Conservation (phyloP, 495 filamentous ascomycete genomes). For the Neurospora sp. region DNA sequence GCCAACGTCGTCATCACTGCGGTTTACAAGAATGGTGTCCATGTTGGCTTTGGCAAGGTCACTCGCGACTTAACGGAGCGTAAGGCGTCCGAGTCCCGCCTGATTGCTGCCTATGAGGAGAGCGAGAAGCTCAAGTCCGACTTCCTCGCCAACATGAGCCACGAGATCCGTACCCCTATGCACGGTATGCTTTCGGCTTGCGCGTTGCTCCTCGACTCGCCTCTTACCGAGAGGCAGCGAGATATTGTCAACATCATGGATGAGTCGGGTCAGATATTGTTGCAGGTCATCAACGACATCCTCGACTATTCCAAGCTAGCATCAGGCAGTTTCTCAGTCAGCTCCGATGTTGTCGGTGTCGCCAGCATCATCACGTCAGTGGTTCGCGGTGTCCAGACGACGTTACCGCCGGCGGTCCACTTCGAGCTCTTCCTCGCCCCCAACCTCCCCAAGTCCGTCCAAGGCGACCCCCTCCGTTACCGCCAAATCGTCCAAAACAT, state of each 20-base stretch:
- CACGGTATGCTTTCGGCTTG: conserved; percentile 43
- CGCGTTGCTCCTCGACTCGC: conserved; percentile 33
- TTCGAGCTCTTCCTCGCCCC: conserved; percentile 30
- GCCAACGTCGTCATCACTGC: conserved; percentile 58
- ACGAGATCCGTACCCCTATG: conserved; percentile 45
- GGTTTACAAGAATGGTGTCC: conserved; percentile 44
- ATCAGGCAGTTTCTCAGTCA: conserved; percentile 36
- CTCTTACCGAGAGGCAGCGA: conserved; percentile 27
- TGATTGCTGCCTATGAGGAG: conserved; percentile 56
- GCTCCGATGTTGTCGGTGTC: conserved; percentile 32
- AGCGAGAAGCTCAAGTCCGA: conserved; percentile 54
- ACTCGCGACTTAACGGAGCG: conserved; percentile 55
- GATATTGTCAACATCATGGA: conserved; percentile 39
- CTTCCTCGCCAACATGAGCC: conserved; percentile 54
- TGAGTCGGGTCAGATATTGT: conserved; percentile 36
- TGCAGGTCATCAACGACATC: conserved; percentile 43
- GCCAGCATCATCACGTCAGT: conserved; percentile 42
- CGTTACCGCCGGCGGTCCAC: conserved; percentile 22
- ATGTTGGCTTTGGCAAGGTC: conserved; percentile 56
- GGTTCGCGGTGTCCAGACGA: conserved; percentile 33
- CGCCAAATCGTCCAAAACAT: conserved; percentile 41
- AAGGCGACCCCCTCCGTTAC: conserved; percentile 38
- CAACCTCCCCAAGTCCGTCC: conserved; percentile 28
- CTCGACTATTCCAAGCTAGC: conserved; percentile 43
- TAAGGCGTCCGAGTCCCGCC: conserved; percentile 44